Base-by-base conservation (phyloP, 2,329 filamentous ascomycete species). In the Calonectria pteridis region DNA sequence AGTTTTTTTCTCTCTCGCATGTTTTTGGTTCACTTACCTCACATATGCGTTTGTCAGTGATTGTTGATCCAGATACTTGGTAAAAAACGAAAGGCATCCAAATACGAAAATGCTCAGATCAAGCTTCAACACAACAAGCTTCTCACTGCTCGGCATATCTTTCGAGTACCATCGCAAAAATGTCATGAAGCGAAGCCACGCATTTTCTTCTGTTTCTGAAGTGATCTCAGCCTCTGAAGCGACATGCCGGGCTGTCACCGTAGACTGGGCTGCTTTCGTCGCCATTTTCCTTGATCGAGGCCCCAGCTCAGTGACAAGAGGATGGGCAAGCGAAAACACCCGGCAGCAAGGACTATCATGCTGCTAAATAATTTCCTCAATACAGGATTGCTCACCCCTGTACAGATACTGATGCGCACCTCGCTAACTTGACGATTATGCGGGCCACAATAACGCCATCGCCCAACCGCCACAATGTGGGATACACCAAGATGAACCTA, bases 81-180 rank as follows among this genome's bases (percentile, higher is more conserved):
- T 85, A 69, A 85, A 85, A 75, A 85, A 85, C 10, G 81, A 84
- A 5, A 85, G 74, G 29, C 84, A 85, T 0, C 84, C 84, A 73
- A 84, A 85, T 10, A 85, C 75, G 26, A 85, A 77, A 46, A 85
- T 84, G 67, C 81, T 81, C 7, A 85, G 73, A 65, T 85, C 84
- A 6, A 85, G 82, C 69, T 84, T 84, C 65, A 85, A 69, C 14
- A 85, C 79, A 13, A 85, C 75, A 6, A 71, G 66, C 74, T 84
- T 85, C 70, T 85, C 84, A 7, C 78, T 72, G 18, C 75, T 71
- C 0, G 81, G 76, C 80, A 81, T 84, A 37, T 80, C 78, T 28
- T 73, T 73, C 2, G 82, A 81, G 69, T 85, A 85, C 84, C 84
- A 85, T 29, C 77, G 75, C 1, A 83, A 50, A 26, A 67, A 59